Percentiles rank a stretch among this genome's conserved stretches.
These are phyloP conservation scores for Venustampulla echinocandica DNA, from an alignment of 495 filamentous ascomycete genomes.

Conservation along the genomic window DNA sequence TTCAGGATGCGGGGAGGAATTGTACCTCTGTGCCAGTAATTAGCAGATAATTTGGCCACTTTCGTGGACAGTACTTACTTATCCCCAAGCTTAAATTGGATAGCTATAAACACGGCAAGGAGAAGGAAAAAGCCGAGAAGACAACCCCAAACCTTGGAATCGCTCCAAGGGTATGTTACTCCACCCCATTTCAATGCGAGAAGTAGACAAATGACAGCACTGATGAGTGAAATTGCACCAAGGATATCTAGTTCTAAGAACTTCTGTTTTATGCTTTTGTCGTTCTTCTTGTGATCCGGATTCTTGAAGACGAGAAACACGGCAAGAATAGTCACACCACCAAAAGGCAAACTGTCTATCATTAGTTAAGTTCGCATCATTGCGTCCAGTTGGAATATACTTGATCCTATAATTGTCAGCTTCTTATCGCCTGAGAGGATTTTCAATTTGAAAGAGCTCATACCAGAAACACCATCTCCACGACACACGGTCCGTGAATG, in stretches of 20 bases:
- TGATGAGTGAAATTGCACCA: constrained; percentile 26
- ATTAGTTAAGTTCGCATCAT: too few relatives aligned
- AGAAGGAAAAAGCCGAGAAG: constrained; percentile 38
- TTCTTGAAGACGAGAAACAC: constrained; percentile 39
- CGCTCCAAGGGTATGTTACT: constrained; percentile 37
- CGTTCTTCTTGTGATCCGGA: constrained; percentile 29
- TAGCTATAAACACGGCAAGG: constrained; percentile 36
- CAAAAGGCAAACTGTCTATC: constrained; percentile 43
- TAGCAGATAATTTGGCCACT: too few relatives aligned
- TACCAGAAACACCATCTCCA: constrained; percentile 57
- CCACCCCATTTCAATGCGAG: constrained; percentile 48
- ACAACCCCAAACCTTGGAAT: constrained; percentile 21
- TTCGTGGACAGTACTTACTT: constrained; percentile 17
- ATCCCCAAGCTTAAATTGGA: constrained; percentile 42
- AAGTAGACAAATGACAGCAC: constrained; percentile 38
- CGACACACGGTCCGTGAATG: constrained; percentile 51
- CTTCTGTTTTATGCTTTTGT: constrained; percentile 34
- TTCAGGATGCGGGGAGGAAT: not conserved
- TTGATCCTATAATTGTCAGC: too few relatives aligned
- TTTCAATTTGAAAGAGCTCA: too few relatives aligned
- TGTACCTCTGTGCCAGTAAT: too few relatives aligned
- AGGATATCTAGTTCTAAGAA: constrained; percentile 19
- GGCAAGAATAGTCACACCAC: constrained; percentile 34
- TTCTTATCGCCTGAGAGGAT: too few relatives aligned
- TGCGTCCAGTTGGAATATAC: too few relatives aligned